phyloP scores from a whole-genome alignment of 192 early-diverging fungal species.

The Coemansia sp. region DNA sequence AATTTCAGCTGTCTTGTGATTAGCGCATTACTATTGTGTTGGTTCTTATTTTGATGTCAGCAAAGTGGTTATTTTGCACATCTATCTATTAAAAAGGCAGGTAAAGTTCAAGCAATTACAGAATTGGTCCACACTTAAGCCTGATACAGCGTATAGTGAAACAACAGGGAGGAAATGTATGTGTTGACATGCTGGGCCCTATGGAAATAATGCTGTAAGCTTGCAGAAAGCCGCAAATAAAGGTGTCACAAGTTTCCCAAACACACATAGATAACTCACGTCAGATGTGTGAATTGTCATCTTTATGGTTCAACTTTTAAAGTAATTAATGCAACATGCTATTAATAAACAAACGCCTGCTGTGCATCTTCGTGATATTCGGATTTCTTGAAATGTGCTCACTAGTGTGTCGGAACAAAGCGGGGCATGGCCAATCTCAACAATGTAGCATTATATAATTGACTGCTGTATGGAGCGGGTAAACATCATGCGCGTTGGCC shows the following conservation, averaged over 20 bases:
- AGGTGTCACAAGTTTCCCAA: background rate
- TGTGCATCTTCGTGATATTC: background rate
- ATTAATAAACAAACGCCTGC: background rate
- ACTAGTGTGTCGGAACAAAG: background rate
- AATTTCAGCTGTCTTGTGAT: background rate
- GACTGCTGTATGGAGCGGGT: background rate
- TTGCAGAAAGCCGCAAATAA: background rate
- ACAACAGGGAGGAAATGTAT: constrained; percentile 1
- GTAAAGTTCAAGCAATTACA: background rate
- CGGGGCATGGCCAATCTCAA: background rate
- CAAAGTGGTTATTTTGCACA: background rate
- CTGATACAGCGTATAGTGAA: background rate
- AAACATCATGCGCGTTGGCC: background rate
- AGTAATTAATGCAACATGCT: constrained; percentile 3
- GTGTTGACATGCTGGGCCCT: background rate
- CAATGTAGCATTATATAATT: constrained; percentile 1
- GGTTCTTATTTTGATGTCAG: constrained; percentile 1
- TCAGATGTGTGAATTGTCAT: background rate
- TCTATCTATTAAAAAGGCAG: background rate
- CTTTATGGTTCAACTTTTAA: background rate
- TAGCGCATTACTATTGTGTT: background rate
- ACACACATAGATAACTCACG: background rate
- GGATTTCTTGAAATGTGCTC: background rate
- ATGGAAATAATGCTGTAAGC: background rate
- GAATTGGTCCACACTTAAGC: background rate